Evolutionary conservation across 75 land plant genomes (phyloP).

Genomic region (Pinus taeda): DNA sequence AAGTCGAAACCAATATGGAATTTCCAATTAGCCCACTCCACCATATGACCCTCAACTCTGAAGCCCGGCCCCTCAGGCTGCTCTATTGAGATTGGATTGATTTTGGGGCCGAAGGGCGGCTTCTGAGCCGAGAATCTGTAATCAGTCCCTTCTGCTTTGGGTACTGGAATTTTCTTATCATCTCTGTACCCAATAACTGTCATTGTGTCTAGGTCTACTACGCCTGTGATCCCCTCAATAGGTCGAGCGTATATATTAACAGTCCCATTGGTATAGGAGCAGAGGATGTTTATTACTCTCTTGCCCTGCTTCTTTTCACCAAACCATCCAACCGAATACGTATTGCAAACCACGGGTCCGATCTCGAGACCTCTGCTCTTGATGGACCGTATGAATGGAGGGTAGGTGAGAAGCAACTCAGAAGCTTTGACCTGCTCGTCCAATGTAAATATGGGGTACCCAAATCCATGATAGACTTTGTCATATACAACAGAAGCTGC

Average conservation of each 20-base stretch:
- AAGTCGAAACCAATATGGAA: slow-evolving; percentile 51
- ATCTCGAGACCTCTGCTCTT: slow-evolving; percentile 31
- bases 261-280: slow-evolving; percentile 40
- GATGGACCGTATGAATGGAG: slow-evolving; percentile 41
- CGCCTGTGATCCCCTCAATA: slow-evolving; percentile 44
- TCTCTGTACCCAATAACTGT: slow-evolving; percentile 1
- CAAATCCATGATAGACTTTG: slow-evolving; percentile 30
- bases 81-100: slow-evolving; percentile 30
- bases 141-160: slow-evolving; percentile 26
- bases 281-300: slow-evolving; percentile 38
- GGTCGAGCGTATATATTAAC: slow-evolving; percentile 60
- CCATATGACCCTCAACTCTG: slow-evolving; percentile 44
- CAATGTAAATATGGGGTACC: slow-evolving; percentile 37
- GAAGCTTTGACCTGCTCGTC: slow-evolving; percentile 32
- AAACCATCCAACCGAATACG: slow-evolving; percentile 55
- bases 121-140: slow-evolving; percentile 16
- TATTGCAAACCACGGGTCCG: slow-evolving; percentile 29
- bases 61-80: slow-evolving; percentile 26
- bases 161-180: background rate
- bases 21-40: slow-evolving; percentile 60
- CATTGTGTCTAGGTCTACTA: slow-evolving; percentile 47
- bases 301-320: slow-evolving; percentile 27
- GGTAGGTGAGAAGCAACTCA: slow-evolving; percentile 19
- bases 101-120: background rate
- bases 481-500: slow-evolving; percentile 19